A percentile compares a stretch with the other conserved stretches of the same genome.
phyloP scores from a whole-genome alignment of 2,329 filamentous ascomycete species.

The Cylindrodendrum hubeiense region DNA sequence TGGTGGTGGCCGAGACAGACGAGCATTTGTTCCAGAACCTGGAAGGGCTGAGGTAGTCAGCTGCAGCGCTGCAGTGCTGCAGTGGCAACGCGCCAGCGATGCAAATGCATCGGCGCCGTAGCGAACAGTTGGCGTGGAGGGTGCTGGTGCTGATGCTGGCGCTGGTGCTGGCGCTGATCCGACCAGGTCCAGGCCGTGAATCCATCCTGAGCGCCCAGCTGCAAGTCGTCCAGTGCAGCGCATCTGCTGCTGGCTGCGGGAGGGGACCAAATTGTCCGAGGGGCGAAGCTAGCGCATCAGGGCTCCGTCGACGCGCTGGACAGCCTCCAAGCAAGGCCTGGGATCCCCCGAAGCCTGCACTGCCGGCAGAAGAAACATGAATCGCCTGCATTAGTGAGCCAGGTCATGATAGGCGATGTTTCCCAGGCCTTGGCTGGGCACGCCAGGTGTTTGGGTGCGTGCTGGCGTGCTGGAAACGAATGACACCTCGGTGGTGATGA shows the following conservation, averaged over 20 bases:
- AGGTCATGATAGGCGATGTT: slow-evolving; percentile 6
- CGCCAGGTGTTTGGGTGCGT: not conserved
- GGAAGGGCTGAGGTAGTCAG: not conserved
- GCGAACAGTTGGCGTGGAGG: not conserved
- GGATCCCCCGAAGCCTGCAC: not conserved
- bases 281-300: slow-evolving; percentile 11
- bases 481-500: slow-evolving; percentile 23
- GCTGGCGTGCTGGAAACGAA: slow-evolving; percentile 11
- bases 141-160: slow-evolving; percentile 18
- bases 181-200: slow-evolving; percentile 16
- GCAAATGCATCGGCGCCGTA: slow-evolving; percentile 3
- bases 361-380: slow-evolving; percentile 9
- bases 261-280: slow-evolving; percentile 18
- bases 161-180: slow-evolving; percentile 20
- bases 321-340: not conserved
- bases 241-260: not conserved
- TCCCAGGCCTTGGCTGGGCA: not conserved
- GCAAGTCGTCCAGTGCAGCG: not conserved
- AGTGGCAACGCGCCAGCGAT: not conserved
- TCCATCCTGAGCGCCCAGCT: slow-evolving; percentile 7
- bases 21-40: slow-evolving; percentile 3
- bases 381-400: slow-evolving; percentile 8
- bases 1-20: slow-evolving; percentile 12
- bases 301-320: not conserved
- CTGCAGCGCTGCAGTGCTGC: not conserved